Evolutionary conservation across 148 eudicot genomes (phyloP), one percentile per base, ranked within the genome.

Genomic region (Cornus controversa): DNA sequence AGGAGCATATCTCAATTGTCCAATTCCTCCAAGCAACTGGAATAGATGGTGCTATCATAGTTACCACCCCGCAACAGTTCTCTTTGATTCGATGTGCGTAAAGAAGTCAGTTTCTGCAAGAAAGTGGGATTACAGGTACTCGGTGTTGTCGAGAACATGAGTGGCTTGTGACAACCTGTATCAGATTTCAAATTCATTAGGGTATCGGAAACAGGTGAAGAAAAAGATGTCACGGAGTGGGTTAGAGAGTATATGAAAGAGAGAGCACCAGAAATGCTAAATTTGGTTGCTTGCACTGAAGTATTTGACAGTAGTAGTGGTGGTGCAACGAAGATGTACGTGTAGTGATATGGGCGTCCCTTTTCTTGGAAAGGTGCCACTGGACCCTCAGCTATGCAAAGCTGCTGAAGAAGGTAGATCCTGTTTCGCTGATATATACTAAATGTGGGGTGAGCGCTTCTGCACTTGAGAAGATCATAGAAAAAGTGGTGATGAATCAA

Each of bases 111-210:
- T 76, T 94, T 94, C 80, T 94, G 98, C 85, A 94, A 89, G 77
- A 92, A 92, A 71, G 95, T 94, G 9, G 97, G 95, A 9, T 65
- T 94, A 31, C 67, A 84, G 58, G 94, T 94, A 60, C 89, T 94
- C 11, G 98, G 98, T 28, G 94, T 94, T 5, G 98, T 94, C 2
- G 98, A 92, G 86, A 94, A 94, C 81, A 94, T 94, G 98, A 94
- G 98, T 57, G 95, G 98, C 29, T 66, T 94, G 58, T 78, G 79
- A 76, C 98, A 92, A 65, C 82, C 89, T 2, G 10, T 94, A 65
- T 25, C 86, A 0, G 93, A 89, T 67, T 76, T 91, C 67, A 89
- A 80, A 76, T 94, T 92, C 67, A 20, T 84, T 84, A 88, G 80
- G 54, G 80, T 73, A 47, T 76, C 85, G 37, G 90, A 77, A 25